Base-by-base conservation (phyloP, 805 yeast species). In the Candida railenensis region DNA sequence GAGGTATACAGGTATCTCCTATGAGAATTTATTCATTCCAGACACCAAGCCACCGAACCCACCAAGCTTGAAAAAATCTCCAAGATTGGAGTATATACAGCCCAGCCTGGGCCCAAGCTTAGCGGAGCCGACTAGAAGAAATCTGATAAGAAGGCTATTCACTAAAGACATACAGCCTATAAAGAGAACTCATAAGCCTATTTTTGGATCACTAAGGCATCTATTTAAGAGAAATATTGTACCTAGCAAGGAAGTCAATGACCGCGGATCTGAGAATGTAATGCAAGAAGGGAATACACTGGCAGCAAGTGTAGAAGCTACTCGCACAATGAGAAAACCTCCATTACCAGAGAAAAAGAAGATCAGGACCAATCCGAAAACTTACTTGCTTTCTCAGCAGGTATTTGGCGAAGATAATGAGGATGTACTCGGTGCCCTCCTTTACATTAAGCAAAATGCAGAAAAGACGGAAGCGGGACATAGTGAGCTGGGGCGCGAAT, bases 361-460 rank as follows among this genome's bases (percentile, higher is more conserved):
- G 3, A n/a, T 22, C 22, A 18, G 30, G 22, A 15, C 5, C n/a
- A 25, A 39, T 3, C 15, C 11, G 9, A 4, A n/a, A 38, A 38
- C 9, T 21, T 18, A n/a, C n/a, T n/a, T n/a, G n/a, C 19, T 34
- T 7, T 16, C 37, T 14, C 5, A 34, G 8, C 8, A 15, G 5
- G 37, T 16, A 7, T 16, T 34, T 14, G 37, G 19, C 14, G 19
- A n/a, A 16, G 40, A 19, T 14, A 34, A 40, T 15, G 45, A 44
- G 2, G 51, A 48, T 15, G 4, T 48, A 3, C 22, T 37, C 4
- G 51, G 51, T n/a, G 48, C 48, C 3, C 39, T 48, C 8, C 20
- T 48, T 3, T 47, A 34, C 37, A 37, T 48, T n/a, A 22, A 40
- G 45, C 22, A 42, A 42, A 42, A 43, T 32, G 21, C 34, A 8